Percentiles rank a stretch among this genome's conserved stretches.
phyloP scores from a whole-genome alignment of 139 green algal species.

The Tetradesmus lagerheimii region DNA sequence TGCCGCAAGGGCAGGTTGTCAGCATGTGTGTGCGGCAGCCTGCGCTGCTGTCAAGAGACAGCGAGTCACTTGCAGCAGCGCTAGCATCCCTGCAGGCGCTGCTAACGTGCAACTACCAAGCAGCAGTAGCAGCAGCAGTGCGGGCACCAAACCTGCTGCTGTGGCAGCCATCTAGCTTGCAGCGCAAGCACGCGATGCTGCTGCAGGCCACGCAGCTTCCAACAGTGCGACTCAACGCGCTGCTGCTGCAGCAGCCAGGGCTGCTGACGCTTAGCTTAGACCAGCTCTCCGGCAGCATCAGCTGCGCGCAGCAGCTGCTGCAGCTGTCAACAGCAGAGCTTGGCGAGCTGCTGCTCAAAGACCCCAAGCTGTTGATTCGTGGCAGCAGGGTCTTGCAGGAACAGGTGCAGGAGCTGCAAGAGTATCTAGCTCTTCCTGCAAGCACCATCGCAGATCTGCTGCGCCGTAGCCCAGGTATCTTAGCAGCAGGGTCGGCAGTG shows the following conservation, averaged over 20 bases:
- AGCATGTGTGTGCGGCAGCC: conserved; percentile 43
- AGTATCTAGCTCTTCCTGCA: conserved; percentile 15
- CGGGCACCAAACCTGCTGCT: conserved; percentile 8
- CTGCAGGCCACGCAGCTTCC: conserved; percentile 4
- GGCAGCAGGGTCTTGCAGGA: conserved; percentile 2
- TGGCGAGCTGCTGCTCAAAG: conserved; percentile 4
- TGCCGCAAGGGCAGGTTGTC: conserved; percentile 26
- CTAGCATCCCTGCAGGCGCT: conserved; percentile 9
- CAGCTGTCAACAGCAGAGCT: background rate
- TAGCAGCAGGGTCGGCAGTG: conserved; percentile 7
- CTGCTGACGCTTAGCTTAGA: background rate
- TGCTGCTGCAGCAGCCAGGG: conserved; percentile 37
- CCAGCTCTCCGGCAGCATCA: conserved; percentile 17
- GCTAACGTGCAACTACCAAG: conserved; percentile 4
- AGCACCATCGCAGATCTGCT: background rate
- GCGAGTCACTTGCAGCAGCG: background rate
- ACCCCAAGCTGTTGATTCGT: conserved; percentile 6
- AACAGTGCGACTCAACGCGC: background rate
- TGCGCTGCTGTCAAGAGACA: conserved; percentile 15
- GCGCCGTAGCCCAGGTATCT: background rate
- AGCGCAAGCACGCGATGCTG: conserved; percentile 9
- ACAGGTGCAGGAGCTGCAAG: conserved; percentile 32
- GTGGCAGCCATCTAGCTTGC: background rate
- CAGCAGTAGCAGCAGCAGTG: conserved; percentile 6
- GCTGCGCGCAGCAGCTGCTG: conserved; percentile 16